Base-by-base conservation (phyloP, 768 basidiomycete species). In the Lepiota brunneoincarnata region DNA sequence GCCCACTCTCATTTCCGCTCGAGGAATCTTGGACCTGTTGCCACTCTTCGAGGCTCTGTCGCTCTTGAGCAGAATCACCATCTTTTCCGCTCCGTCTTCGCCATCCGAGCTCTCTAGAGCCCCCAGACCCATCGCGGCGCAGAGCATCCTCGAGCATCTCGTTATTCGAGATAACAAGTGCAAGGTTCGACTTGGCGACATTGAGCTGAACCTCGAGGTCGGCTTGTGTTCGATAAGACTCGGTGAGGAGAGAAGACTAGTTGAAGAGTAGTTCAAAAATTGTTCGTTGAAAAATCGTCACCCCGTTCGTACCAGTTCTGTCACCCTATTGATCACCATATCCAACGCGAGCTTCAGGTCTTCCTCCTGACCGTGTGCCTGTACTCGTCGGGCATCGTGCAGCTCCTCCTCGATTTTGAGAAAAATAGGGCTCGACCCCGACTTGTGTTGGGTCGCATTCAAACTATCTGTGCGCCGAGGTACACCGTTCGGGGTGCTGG, bases 71-170 rank as follows among this genome's bases (percentile, higher is more conserved):
- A 0, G 38, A 34, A n/a, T 53, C 44, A 12, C 39, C 58, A n/a
- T 73, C 71, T 15, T 70, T 62, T 4, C 64, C 76, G 54, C 78
- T 80, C 58, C 75, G 75, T 35, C 84, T 75, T 40, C 84, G 81
- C 91, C 91, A 93, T 3, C 91, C 91, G 2, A 93, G 76, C 54
- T 90, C 88, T 61, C 76, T 80, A 4, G 82, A 75, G 26, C 68
- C 74, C 14, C 75, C 77, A 0, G 80, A 74, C 0, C 75, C 79
- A 55, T 83, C 81, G 42, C 62, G 69, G 55, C 75, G 77, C 20
- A 98, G 75, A 10, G 92, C 91, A 54, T 94, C 94, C 65, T 97
- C 94, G 6, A 97, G 83, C 93, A 97, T 97, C 66, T 98, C 94
- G 62, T 91, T 93, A 65, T 98, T 98, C 20, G 87, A 84, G 48